These are phyloP conservation scores for Mortierella sp. DNA, from an alignment of 371 early-diverging fungal genomes.

Conservation along the genomic window DNA sequence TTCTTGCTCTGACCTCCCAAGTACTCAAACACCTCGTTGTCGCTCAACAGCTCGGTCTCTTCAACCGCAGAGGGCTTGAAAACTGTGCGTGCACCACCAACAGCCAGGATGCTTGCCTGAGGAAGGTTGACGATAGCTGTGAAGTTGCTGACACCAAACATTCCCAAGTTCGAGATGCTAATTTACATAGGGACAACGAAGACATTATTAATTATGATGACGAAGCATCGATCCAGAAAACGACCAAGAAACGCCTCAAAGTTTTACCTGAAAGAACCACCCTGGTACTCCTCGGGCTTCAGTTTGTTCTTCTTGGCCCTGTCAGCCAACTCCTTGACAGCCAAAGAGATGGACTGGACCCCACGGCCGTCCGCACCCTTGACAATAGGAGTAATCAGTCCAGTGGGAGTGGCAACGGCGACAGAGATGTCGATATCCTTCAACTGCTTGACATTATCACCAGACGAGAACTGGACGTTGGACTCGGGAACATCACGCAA, in stretches of 20 bases:
- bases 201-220: not conserved
- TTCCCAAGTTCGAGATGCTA: slow-evolving; percentile 97
- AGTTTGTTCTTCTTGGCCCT: slow-evolving; percentile 70
- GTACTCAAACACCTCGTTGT: slow-evolving; percentile 49
- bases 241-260: too few species aligned
- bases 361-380: slow-evolving; percentile 78
- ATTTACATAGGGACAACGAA: not conserved
- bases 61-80: slow-evolving; percentile 48
- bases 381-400: slow-evolving; percentile 93
- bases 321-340: slow-evolving; percentile 78
- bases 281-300: slow-evolving; percentile 61
- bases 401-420: slow-evolving; percentile 97
- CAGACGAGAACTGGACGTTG: slow-evolving; percentile 59
- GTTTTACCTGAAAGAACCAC: slow-evolving; percentile 49
- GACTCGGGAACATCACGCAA: slow-evolving; percentile 79
- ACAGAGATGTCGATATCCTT: slow-evolving; percentile 87
- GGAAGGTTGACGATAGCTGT: slow-evolving; percentile 98
- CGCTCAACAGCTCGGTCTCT: slow-evolving; percentile 39
- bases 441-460: slow-evolving; percentile 64
- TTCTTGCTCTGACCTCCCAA: slow-evolving; percentile 61
- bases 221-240: too few species aligned
- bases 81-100: slow-evolving; percentile 63
- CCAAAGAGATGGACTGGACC: slow-evolving; percentile 83
- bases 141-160: slow-evolving; percentile 92
- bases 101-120: slow-evolving; percentile 90